A percentile compares a stretch with the other conserved stretches of the same genome.
phyloP scores from a whole-genome alignment of 1,284 basidiomycete genomes.

The Tilletia setariae region DNA sequence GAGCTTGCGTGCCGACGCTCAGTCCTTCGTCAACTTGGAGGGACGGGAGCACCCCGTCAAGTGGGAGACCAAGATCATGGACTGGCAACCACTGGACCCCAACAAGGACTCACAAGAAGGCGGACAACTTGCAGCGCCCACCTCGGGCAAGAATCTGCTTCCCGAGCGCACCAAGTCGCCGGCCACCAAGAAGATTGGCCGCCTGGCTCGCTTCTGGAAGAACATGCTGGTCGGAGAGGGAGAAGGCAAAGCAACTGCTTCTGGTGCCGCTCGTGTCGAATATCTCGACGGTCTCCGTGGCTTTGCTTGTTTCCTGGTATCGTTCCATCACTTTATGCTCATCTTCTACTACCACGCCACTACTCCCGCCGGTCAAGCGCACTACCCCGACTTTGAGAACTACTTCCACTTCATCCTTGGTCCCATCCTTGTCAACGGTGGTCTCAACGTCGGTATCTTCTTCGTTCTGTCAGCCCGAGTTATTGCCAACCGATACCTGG shows the following conservation, averaged over 20 bases:
- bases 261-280: conserved; percentile 41
- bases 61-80: conserved; percentile 30
- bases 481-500: conserved; percentile 43
- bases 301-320: conserved; percentile 46
- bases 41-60: conserved; percentile 3
- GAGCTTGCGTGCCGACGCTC: background rate
- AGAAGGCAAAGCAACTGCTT: conserved; percentile 31
- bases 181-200: conserved; percentile 25
- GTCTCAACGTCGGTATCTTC: conserved; percentile 43
- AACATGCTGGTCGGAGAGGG: conserved; percentile 36
- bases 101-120: conserved; percentile 29
- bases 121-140: conserved; percentile 34
- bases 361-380: conserved; percentile 19
- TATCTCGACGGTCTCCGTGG: conserved; percentile 46
- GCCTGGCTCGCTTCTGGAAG: conserved; percentile 25
- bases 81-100: conserved; percentile 38
- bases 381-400: conserved; percentile 39
- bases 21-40: conserved; percentile 5
- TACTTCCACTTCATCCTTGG: conserved; percentile 40
- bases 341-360: conserved; percentile 45
- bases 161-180: background rate
- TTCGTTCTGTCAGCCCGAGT: conserved; percentile 44
- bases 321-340: conserved; percentile 46
- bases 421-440: conserved; percentile 39
- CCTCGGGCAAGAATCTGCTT: conserved; percentile 26